A percentile compares a stretch with the other conserved stretches of the same genome.
Conservation (phyloP, 1,139 yeast species). For the Yamadazyma triangularis region DNA sequence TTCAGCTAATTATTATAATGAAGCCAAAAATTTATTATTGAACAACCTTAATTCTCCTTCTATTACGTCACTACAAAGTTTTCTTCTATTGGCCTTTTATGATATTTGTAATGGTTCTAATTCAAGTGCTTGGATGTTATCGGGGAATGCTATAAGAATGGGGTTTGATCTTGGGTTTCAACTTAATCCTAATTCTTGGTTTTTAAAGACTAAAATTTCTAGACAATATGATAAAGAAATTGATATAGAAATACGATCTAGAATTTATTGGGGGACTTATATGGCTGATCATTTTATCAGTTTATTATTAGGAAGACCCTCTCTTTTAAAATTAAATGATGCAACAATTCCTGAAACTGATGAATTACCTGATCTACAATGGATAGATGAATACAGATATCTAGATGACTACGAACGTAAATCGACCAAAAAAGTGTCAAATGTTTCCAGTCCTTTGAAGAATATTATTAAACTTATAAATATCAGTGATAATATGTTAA, state of each 20-base stretch:
- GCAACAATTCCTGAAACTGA: slow-evolving; percentile 60
- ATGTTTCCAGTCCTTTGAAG: slow-evolving; percentile 46
- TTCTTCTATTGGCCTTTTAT: slow-evolving; percentile 13
- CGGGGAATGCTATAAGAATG: slow-evolving; percentile 60
- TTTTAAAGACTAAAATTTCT: slow-evolving; percentile 19
- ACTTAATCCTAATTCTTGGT: slow-evolving; percentile 59
- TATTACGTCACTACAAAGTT: slow-evolving; percentile 15
- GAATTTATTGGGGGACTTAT: slow-evolving; percentile 67
- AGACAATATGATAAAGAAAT: slow-evolving; percentile 18
- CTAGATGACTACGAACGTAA: slow-evolving; percentile 19
- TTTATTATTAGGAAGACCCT: slow-evolving; percentile 55
- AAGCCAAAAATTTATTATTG: slow-evolving; percentile 41
- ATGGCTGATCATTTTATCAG: slow-evolving; percentile 63
- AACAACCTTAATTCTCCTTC: slow-evolving; percentile 29
- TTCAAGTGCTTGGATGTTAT: slow-evolving; percentile 58
- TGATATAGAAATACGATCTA: slow-evolving; percentile 51
- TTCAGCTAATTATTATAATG: slow-evolving; percentile 40
- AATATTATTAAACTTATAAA: slow-evolving; percentile 46
- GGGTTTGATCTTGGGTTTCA: slow-evolving; percentile 66
- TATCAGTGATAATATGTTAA: slow-evolving; percentile 51
- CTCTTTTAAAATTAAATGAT: slow-evolving; percentile 51
- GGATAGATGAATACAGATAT: slow-evolving; percentile 48
- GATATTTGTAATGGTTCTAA: slow-evolving; percentile 55
- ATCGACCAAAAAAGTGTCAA: slow-evolving; percentile 21
- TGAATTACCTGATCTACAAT: slow-evolving; percentile 56